phyloP scores from a whole-genome alignment of 1,284 basidiomycete genomes.

The Tilletia setariae region DNA sequence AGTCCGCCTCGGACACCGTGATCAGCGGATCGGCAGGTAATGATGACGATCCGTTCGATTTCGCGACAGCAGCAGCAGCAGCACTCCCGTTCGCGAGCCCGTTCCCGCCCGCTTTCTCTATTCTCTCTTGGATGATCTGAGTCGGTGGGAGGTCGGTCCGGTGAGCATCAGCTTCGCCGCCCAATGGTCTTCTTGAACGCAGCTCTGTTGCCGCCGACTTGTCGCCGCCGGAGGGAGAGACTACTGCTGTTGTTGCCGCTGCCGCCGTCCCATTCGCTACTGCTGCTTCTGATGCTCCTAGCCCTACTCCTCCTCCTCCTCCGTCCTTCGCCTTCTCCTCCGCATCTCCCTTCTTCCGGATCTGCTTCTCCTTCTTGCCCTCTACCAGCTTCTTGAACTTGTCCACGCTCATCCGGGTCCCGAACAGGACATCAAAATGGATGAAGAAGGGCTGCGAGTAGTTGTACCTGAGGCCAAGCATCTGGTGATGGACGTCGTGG shows the following conservation, averaged over 20 bases:
- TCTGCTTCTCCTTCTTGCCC: slow-evolving; percentile 16
- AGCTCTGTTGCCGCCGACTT: background rate
- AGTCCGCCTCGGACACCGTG: slow-evolving; percentile 26
- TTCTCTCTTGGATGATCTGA: slow-evolving; percentile 21
- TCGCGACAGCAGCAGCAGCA: background rate
- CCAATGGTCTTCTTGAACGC: background rate
- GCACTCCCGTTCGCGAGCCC: slow-evolving; percentile 12
- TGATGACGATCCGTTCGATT: background rate
- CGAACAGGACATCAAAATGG: slow-evolving; percentile 62
- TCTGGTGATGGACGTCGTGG: slow-evolving; percentile 94
- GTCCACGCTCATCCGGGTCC: slow-evolving; percentile 67
- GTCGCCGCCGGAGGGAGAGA: background rate
- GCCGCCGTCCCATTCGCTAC: background rate
- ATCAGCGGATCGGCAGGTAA: slow-evolving; percentile 25
- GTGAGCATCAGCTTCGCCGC: background rate
- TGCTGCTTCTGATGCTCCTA: background rate
- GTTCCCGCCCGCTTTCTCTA: slow-evolving; percentile 25
- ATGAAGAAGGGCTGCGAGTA: slow-evolving; percentile 87
- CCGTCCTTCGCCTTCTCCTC: slow-evolving; percentile 16
- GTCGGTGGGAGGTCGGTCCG: background rate
- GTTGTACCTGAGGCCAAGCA: slow-evolving; percentile 90
- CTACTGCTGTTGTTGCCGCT: background rate
- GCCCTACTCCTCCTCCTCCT: slow-evolving; percentile 24
- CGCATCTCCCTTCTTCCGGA: no score
- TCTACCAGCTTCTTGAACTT: slow-evolving; percentile 49